Evolutionary conservation across 139 green algal species (phyloP).

Genomic region (Chlorella sorokiniana): DNA sequence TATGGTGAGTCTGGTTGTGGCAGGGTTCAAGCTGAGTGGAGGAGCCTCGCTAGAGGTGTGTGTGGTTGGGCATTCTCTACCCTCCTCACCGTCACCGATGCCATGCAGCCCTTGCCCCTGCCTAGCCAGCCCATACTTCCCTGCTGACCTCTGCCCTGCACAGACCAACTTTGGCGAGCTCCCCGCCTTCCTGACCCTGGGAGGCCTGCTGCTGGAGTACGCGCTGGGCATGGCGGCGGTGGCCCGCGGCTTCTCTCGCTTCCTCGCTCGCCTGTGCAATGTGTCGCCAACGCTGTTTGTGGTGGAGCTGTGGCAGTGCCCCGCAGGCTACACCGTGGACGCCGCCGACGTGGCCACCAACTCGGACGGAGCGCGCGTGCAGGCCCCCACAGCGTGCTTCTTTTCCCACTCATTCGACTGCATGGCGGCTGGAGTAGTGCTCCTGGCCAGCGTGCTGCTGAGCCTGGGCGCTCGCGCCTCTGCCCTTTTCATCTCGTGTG

Average conservation of each 20-base stretch:
- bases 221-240: constrained; percentile 36
- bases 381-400: neutral
- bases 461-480: constrained; percentile 25
- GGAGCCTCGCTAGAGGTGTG: neutral
- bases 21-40: neutral
- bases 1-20: constrained; percentile 7
- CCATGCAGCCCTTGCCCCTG: neutral
- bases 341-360: neutral
- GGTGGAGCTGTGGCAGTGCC: neutral
- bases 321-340: constrained; percentile 1
- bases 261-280: constrained; percentile 30
- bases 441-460: constrained; percentile 28
- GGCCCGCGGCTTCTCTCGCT: constrained; percentile 33
- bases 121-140: neutral
- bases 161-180: constrained; percentile 42
- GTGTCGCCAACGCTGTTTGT: constrained; percentile 1
- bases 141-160: neutral
- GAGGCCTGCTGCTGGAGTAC: constrained; percentile 40
- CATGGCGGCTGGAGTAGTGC: constrained; percentile 32
- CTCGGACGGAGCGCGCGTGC: neutral
- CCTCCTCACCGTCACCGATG: neutral
- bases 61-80: neutral
- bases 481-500: constrained; percentile 24
- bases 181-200: constrained; percentile 29
- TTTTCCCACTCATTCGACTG: constrained; percentile 4